Evolutionary conservation across 768 basidiomycete genomes (phyloP).

Genomic region (Cystofilobasidium bisporidii): DNA sequence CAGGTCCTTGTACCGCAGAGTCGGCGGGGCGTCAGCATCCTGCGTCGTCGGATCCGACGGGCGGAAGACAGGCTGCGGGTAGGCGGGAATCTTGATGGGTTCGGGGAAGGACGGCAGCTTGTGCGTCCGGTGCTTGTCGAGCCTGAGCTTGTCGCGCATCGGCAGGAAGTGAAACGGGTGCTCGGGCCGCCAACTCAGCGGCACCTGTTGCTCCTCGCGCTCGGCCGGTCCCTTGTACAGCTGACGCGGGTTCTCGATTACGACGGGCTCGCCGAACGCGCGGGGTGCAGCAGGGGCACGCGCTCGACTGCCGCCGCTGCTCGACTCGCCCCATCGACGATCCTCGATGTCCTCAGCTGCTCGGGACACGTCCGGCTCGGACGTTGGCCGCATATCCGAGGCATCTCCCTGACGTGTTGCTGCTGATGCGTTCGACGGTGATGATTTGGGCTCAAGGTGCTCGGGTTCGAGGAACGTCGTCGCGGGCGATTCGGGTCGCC

Average conservation of each 20-base stretch:
- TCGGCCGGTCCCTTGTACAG: conserved; percentile 16
- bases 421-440: not conserved
- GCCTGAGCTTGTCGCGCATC: conserved; percentile 10
- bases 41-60: conserved; percentile 10
- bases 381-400: too few relatives aligned
- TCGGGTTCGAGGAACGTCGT: not conserved
- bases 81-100: conserved; percentile 17
- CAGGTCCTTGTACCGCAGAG: conserved; percentile 13
- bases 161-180: conserved; percentile 18
- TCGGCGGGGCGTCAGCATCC: not conserved
- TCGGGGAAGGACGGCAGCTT: conserved; percentile 12
- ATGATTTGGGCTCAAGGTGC: not conserved
- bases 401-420: too few relatives aligned
- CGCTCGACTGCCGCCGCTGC: too few relatives aligned
- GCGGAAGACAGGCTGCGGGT: conserved; percentile 12
- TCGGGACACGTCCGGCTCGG: too few relatives aligned
- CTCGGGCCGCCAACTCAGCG: conserved; percentile 6
- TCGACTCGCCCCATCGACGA: too few relatives aligned
- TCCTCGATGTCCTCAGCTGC: too few relatives aligned
- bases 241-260: not conserved
- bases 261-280: not conserved
- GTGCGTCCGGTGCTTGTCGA: conserved; percentile 8
- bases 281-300: too few relatives aligned
- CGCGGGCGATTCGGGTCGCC: not conserved
- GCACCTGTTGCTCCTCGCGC: conserved; percentile 2